Evolutionary conservation across 2,329 filamentous ascomycete genomes (phyloP).

Genomic region (Alternaria ventricosa): DNA sequence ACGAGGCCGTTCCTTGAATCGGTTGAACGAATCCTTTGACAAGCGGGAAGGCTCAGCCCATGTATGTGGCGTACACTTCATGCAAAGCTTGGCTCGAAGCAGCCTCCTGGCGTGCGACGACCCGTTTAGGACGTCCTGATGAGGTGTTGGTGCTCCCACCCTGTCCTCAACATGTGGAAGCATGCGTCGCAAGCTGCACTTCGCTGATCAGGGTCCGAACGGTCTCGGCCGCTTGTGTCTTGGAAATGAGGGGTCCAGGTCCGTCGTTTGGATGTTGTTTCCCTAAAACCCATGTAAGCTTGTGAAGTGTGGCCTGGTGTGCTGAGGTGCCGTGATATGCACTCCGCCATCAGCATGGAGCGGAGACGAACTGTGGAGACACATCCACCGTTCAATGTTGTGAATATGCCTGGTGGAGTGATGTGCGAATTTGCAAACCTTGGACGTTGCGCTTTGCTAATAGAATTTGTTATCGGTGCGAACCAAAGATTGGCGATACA

Average conservation of each 20-base stretch:
- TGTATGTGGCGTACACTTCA: conserved; percentile 14
- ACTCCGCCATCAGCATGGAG: conserved; percentile 13
- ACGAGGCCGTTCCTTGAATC: neutral
- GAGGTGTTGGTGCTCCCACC: conserved; percentile 18
- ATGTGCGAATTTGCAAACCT: conserved; percentile 12
- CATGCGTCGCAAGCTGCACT: conserved; percentile 6
- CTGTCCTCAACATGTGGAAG: conserved; percentile 22
- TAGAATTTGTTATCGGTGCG: conserved; percentile 8
- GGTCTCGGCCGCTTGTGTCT: conserved; percentile 12
- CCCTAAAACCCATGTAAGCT: neutral
- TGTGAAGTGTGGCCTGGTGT: conserved; percentile 5
- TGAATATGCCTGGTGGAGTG: conserved; percentile 9
- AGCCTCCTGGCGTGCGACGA: conserved; percentile 4
- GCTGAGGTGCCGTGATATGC: conserved; percentile 14
- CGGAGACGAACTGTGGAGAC: conserved; percentile 14
- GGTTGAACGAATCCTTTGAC: conserved; percentile 8
- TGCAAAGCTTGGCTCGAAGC: conserved; percentile 6
- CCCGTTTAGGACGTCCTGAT: conserved; percentile 11
- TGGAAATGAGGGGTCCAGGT: conserved; percentile 21
- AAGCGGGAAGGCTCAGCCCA: conserved; percentile 1
- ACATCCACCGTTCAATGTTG: conserved; percentile 4
- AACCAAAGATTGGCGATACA: neutral
- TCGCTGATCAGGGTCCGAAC: conserved; percentile 24
- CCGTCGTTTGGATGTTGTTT: conserved; percentile 8
- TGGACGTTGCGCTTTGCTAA: conserved; percentile 12